Conservation (phyloP, 2,329 filamentous ascomycete genomes). For the Periglandula ipomoeae region DNA sequence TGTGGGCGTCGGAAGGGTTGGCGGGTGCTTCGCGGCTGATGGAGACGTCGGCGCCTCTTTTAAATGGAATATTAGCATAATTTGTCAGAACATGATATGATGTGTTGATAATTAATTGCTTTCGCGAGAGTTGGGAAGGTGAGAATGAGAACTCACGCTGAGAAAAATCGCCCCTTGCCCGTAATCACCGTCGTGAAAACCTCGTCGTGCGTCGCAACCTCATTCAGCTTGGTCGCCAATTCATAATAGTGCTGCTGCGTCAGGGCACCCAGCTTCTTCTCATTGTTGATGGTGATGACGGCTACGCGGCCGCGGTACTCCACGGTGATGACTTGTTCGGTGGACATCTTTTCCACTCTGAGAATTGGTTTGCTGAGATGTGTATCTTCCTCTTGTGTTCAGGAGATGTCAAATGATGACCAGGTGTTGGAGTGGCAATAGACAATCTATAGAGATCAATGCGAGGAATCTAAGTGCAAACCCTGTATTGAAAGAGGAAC, state of each 20-base stretch:
- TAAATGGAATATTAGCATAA: too few relatives aligned
- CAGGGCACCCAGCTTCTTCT: conserved; percentile 81
- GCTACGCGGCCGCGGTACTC: conserved; percentile 39
- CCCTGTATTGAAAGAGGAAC: too few relatives aligned
- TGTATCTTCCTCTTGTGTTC: too few relatives aligned
- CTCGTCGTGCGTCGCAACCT: conserved; percentile 70
- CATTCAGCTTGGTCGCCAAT: conserved; percentile 61
- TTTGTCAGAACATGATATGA: too few relatives aligned
- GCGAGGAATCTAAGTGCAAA: too few relatives aligned
- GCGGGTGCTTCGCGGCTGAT: conserved; percentile 35
- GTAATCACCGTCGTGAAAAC: conserved; percentile 79
- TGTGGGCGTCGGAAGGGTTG: conserved; percentile 28
- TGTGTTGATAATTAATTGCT: too few relatives aligned
- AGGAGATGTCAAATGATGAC: too few relatives aligned
- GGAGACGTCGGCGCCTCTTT: conserved; percentile 75
- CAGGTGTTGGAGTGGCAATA: too few relatives aligned
- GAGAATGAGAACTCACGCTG: conserved; percentile 53
- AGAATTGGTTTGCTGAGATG: too few relatives aligned
- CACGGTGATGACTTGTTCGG: conserved; percentile 20
- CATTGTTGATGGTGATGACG: conserved; percentile 77
- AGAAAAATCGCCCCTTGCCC: conserved; percentile 77
- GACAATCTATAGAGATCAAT: too few relatives aligned
- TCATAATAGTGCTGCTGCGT: conserved; percentile 65
- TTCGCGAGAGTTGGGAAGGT: too few relatives aligned
- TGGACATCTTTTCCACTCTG: too few relatives aligned